Percentiles rank a stretch among this genome's conserved stretches.
These are phyloP conservation scores for Debaryomycetaceae sp. DNA, from an alignment of 1,139 yeast genomes.

Conservation along the genomic window DNA sequence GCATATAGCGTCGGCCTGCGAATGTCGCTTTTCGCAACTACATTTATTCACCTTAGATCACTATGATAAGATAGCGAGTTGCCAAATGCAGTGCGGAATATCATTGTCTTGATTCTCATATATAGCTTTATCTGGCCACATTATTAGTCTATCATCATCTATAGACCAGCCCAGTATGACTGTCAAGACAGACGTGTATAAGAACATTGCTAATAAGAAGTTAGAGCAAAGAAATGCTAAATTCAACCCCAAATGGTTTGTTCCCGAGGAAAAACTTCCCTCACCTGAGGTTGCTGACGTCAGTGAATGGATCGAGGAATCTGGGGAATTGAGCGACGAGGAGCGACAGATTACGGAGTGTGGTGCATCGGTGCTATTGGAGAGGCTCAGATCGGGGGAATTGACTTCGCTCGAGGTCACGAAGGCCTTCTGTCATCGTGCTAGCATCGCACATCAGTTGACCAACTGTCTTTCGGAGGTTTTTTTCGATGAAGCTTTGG, in stretches of 20 bases:
- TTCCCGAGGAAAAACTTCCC: constrained; percentile 29
- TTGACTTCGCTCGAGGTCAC: constrained; percentile 24
- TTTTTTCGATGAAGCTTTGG: constrained; percentile 30
- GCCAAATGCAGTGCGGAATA: too few relatives aligned
- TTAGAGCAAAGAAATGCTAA: constrained; percentile 26
- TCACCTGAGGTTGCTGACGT: constrained; percentile 29
- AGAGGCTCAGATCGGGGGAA: constrained; percentile 26
- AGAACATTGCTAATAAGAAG: constrained; percentile 28
- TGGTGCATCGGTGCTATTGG: constrained; percentile 32
- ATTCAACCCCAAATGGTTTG: constrained; percentile 31
- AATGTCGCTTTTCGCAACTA: too few relatives aligned
- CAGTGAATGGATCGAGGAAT: constrained; percentile 26
- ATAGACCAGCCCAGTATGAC: background rate
- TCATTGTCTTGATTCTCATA: too few relatives aligned
- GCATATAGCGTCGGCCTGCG: too few relatives aligned
- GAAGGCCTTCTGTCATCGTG: constrained; percentile 32
- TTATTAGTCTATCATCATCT: too few relatives aligned
- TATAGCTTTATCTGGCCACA: too few relatives aligned
- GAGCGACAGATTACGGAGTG: constrained; percentile 37
- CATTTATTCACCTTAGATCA: too few relatives aligned
- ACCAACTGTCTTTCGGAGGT: constrained; percentile 34
- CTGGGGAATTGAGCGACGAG: constrained; percentile 20
- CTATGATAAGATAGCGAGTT: too few relatives aligned
- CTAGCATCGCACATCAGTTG: constrained; percentile 46
- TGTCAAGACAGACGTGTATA: constrained; percentile 9